Evolutionary conservation across 2,329 filamentous ascomycete genomes (phyloP).

Genomic region (Podosphaera xanthii): DNA sequence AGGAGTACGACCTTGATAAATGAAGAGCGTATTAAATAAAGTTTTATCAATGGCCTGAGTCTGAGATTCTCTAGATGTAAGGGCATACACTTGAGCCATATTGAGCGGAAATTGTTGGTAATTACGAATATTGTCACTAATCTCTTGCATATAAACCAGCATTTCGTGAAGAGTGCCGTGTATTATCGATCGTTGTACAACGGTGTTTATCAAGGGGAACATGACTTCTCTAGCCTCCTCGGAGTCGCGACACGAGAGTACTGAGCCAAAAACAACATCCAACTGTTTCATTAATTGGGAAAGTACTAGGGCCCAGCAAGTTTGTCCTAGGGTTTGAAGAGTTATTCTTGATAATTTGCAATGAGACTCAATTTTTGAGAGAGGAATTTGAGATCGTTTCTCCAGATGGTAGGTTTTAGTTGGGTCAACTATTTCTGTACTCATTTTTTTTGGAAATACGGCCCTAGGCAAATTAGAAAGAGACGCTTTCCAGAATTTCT

Average conservation of each 20-base stretch:
- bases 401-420: constrained; percentile 22
- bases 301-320: constrained; percentile 51
- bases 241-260: constrained; percentile 65
- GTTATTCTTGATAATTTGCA: constrained; percentile 48
- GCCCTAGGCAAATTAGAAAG: constrained; percentile 28
- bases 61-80: constrained; percentile 11
- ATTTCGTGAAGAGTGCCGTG: constrained; percentile 44
- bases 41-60: constrained; percentile 14
- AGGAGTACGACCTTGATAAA: constrained; percentile 32
- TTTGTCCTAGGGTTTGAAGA: constrained; percentile 52
- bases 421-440: not conserved
- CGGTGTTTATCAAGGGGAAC: constrained; percentile 86
- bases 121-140: constrained; percentile 38
- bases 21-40: constrained; percentile 42
- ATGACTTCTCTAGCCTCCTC: constrained; percentile 42
- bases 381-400: constrained; percentile 20
- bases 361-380: constrained; percentile 26
- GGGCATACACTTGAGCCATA: constrained; percentile 33
- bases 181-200: constrained; percentile 48
- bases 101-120: constrained; percentile 61
- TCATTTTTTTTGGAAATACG: constrained; percentile 18
- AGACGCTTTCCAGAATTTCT: constrained; percentile 48
- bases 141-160: constrained; percentile 50
- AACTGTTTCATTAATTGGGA: constrained; percentile 38
- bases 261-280: constrained; percentile 62